These are phyloP conservation scores for Globisporangium echinulatum DNA, from an alignment of 352 stramenopile species.

Conservation along the genomic window DNA sequence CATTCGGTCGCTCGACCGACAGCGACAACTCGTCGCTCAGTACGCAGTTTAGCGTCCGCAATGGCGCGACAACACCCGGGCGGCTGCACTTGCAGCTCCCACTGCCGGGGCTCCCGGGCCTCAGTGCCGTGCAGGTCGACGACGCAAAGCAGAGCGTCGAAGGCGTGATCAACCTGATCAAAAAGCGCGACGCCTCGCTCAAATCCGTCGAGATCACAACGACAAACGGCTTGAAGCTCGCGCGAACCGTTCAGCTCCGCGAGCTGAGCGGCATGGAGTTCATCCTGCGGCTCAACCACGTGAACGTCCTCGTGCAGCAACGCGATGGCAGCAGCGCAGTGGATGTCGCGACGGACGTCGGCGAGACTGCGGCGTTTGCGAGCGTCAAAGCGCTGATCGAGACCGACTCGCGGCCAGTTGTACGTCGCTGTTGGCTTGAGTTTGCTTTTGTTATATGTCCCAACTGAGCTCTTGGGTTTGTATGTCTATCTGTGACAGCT, in stretches of 20 bases:
- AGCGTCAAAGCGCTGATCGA: constrained; percentile 61
- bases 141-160: constrained; percentile 36
- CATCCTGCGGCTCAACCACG: constrained; percentile 62
- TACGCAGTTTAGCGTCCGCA: constrained; percentile 41
- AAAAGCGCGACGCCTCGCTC: constrained; percentile 39
- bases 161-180: constrained; percentile 47
- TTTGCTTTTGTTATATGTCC: background rate
- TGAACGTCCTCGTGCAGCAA: constrained; percentile 52
- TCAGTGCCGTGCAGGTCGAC: constrained; percentile 40
- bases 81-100: constrained; percentile 53
- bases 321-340: constrained; percentile 22
- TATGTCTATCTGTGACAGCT: constrained; percentile 23
- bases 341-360: constrained; percentile 21
- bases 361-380: constrained; percentile 55
- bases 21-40: constrained; percentile 11
- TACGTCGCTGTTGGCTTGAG: constrained; percentile 16
- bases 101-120: constrained; percentile 41
- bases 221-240: constrained; percentile 57
- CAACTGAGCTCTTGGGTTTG: background rate
- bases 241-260: constrained; percentile 49
- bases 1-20: background rate
- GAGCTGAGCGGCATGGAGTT: constrained; percentile 65
- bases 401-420: constrained; percentile 43
- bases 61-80: constrained; percentile 26
- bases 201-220: constrained; percentile 65